These are phyloP conservation scores for Kurtzmaniella quercitrusa DNA, from an alignment of 1,139 yeast species.

Conservation along the genomic window DNA sequence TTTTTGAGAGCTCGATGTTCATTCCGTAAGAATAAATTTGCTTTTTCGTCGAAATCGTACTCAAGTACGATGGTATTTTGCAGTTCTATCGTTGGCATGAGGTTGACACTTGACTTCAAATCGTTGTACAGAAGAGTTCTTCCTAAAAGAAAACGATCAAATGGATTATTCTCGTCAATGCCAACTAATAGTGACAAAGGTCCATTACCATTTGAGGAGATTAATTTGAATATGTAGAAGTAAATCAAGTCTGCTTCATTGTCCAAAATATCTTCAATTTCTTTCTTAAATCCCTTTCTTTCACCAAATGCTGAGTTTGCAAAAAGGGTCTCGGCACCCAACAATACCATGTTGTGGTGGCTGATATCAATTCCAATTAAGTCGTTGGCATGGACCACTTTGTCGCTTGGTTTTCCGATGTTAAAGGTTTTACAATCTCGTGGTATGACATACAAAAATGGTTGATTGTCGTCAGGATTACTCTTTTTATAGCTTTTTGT, in stretches of 20 bases:
- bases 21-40: background rate
- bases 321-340: conserved; percentile 22
- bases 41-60: background rate
- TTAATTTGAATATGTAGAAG: background rate
- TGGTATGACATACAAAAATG: background rate
- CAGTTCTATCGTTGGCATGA: background rate
- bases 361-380: conserved; percentile 16
- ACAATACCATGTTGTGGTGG: conserved; percentile 15
- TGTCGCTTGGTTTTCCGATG: background rate
- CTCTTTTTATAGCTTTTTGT: background rate
- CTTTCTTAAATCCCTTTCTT: background rate
- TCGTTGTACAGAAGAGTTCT: background rate
- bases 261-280: background rate
- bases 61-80: background rate
- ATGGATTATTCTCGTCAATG: background rate
- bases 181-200: background rate
- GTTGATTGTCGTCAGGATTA: background rate
- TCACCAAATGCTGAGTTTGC: conserved; percentile 17
- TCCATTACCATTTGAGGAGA: background rate
- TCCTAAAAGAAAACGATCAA: background rate
- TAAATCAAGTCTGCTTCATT: background rate
- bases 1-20: background rate
- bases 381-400: conserved; percentile 11
- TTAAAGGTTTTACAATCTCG: background rate
- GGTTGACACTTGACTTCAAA: background rate